Conservation (phyloP, 176 grass and related monocot species). For the Eleusine indica region DNA sequence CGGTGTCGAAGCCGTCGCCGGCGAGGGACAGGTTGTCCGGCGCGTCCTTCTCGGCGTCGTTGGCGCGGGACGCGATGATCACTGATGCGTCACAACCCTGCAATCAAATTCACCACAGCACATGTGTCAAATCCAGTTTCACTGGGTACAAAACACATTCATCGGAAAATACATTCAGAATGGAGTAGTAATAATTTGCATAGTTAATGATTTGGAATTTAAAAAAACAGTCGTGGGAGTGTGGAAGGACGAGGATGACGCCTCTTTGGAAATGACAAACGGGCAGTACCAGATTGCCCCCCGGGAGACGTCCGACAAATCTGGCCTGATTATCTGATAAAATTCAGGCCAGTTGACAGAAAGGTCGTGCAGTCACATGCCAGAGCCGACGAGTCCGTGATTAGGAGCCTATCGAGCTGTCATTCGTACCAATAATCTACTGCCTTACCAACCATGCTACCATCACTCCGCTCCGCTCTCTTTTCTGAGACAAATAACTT, state of each 20-base stretch:
- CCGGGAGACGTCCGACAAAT: slow-evolving; percentile 18
- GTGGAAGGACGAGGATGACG: no score
- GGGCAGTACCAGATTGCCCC: background rate
- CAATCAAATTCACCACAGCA: background rate
- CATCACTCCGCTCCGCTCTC: background rate
- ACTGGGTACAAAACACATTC: no score
- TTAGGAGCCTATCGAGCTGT: slow-evolving; percentile 20
- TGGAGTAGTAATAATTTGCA: no score
- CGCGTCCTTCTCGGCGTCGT: slow-evolving; percentile 65
- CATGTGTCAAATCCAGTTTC: background rate
- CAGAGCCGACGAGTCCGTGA: slow-evolving; percentile 13
- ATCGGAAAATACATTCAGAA: no score
- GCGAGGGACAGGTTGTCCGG: slow-evolving; percentile 63
- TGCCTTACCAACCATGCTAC: background rate
- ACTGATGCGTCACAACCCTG: slow-evolving; percentile 88
- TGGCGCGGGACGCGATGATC: slow-evolving; percentile 45
- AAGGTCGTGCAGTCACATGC: slow-evolving; percentile 43
- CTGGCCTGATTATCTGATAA: background rate
- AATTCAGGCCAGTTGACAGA: slow-evolving; percentile 27
- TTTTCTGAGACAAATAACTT: background rate
- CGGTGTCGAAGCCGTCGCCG: slow-evolving; percentile 66
- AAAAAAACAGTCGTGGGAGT: no score
- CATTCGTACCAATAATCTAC: slow-evolving; percentile 37
- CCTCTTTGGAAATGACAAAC: slow-evolving; percentile 9
- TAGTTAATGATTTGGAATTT: no score